Percentiles rank a stretch among this genome's conserved stretches.
Evolutionary conservation across 768 basidiomycete species (phyloP).

Genomic region (Amanita jacksonii): DNA sequence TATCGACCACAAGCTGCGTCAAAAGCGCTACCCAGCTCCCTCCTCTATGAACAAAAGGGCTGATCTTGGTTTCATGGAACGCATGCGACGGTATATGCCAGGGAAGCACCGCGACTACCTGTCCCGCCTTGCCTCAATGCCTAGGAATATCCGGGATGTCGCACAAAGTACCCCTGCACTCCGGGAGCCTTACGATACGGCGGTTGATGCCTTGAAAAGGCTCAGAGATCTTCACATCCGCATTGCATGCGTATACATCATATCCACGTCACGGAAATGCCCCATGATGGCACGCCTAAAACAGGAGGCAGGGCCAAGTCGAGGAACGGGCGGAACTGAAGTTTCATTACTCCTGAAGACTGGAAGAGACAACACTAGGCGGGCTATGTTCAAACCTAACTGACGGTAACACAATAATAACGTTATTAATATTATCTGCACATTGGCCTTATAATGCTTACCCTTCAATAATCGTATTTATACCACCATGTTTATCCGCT

Average conservation of each 20-base stretch:
- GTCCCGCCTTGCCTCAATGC: constrained; percentile 46
- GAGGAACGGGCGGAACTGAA: constrained; percentile 88
- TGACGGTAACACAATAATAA: neutral
- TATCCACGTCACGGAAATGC: constrained; percentile 68
- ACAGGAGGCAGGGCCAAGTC: constrained; percentile 39
- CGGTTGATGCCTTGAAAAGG: constrained; percentile 68
- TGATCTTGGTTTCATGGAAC: constrained; percentile 78
- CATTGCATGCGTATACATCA: constrained; percentile 80
- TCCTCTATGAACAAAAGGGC: constrained; percentile 56
- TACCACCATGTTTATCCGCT: neutral
- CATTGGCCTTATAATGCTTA: neutral
- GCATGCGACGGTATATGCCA: constrained; percentile 95
- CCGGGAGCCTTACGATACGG: constrained; percentile 69
- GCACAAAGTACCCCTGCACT: constrained; percentile 48
- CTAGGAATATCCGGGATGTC: constrained; percentile 53
- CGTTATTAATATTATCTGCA: neutral
- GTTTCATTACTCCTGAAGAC: constrained; percentile 78
- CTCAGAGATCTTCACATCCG: constrained; percentile 86
- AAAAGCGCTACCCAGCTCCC: constrained; percentile 58
- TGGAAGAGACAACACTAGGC: constrained; percentile 78
- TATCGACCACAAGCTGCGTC: constrained; percentile 77
- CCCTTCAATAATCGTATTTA: neutral
- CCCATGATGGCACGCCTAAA: constrained; percentile 45
- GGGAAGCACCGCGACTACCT: constrained; percentile 84
- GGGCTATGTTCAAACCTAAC: constrained; percentile 41